Percentiles rank a stretch among this genome's conserved stretches.
Conservation (phyloP, 257 asterid species). For the Haberlea rhodopensis region DNA sequence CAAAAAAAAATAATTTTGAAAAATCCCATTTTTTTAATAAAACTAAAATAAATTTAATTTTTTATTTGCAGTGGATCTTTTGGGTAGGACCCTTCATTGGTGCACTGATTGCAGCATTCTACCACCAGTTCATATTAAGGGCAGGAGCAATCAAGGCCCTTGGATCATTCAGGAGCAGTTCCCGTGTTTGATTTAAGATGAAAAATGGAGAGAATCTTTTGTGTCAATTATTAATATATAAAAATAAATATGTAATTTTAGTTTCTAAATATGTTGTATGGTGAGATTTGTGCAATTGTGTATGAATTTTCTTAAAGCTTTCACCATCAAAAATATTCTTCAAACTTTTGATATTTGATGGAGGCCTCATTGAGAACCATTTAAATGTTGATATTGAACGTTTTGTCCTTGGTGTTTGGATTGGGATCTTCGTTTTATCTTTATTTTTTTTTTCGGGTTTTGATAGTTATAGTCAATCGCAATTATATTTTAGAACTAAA, state of each 20-base stretch:
- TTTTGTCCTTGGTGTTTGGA: constrained; percentile 16
- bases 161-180: constrained; percentile 65
- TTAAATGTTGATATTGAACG: constrained; percentile 16
- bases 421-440: background rate
- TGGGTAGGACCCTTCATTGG: constrained; percentile 81
- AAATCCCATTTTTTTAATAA: background rate
- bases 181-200: constrained; percentile 32
- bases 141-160: constrained; percentile 81
- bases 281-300: background rate
- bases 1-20: background rate
- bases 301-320: constrained; percentile 14
- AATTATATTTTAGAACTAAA: too few species aligned
- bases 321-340: constrained; percentile 13
- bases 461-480: too few species aligned
- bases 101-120: constrained; percentile 75
- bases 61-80: constrained; percentile 59
- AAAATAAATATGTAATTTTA: constrained; percentile 3
- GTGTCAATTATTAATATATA: constrained; percentile 23
- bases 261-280: constrained; percentile 9
- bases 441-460: too few species aligned
- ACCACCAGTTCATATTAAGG: constrained; percentile 68
- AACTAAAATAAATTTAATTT: background rate
- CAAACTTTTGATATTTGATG: background rate
- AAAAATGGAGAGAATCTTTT: constrained; percentile 8
- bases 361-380: constrained; percentile 17